A percentile compares a stretch with the other conserved stretches of the same genome.
phyloP scores from a whole-genome alignment of 495 filamentous ascomycete genomes.

The Neurospora sp. region DNA sequence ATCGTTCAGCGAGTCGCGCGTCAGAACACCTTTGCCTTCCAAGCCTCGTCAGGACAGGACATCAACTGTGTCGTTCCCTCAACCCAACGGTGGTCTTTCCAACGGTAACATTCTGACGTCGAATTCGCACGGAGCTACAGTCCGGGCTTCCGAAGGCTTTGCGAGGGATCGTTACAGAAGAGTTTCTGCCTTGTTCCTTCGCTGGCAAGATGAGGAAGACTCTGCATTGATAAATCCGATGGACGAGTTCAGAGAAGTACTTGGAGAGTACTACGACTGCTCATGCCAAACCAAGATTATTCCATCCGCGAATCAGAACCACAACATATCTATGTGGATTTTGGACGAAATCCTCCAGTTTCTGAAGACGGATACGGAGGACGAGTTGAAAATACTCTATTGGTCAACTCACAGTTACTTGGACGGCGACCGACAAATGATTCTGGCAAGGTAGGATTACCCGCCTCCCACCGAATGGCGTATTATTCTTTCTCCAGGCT shows the following conservation, averaged over 20 bases:
- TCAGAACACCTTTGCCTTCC: conserved; percentile 37
- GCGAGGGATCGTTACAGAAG: conserved; percentile 24
- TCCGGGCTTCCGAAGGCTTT: background rate
- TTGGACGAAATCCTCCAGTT: conserved; percentile 29
- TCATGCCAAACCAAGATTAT: conserved; percentile 30
- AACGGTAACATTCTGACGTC: background rate
- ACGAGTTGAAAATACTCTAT: conserved; percentile 38
- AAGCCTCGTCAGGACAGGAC: conserved; percentile 35
- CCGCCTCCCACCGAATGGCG: background rate
- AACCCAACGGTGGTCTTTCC: background rate
- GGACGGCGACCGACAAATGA: conserved; percentile 35
- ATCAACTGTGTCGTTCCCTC: background rate
- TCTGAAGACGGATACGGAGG: conserved; percentile 2
- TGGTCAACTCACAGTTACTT: conserved; percentile 38
- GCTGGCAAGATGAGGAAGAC: conserved; percentile 39
- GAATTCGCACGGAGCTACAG: background rate
- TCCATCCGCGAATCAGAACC: conserved; percentile 11
- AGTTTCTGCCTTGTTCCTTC: conserved; percentile 33
- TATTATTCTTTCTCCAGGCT: background rate
- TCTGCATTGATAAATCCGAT: conserved; percentile 20
- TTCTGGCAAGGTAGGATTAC: conserved; percentile 32
- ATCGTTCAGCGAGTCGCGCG: conserved; percentile 31
- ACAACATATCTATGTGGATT: conserved; percentile 27
- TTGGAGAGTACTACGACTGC: conserved; percentile 35
- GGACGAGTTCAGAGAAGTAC: conserved; percentile 29